These are phyloP conservation scores for Verticillium nubilum DNA, from an alignment of 2,329 filamentous ascomycete genomes.

Conservation along the genomic window DNA sequence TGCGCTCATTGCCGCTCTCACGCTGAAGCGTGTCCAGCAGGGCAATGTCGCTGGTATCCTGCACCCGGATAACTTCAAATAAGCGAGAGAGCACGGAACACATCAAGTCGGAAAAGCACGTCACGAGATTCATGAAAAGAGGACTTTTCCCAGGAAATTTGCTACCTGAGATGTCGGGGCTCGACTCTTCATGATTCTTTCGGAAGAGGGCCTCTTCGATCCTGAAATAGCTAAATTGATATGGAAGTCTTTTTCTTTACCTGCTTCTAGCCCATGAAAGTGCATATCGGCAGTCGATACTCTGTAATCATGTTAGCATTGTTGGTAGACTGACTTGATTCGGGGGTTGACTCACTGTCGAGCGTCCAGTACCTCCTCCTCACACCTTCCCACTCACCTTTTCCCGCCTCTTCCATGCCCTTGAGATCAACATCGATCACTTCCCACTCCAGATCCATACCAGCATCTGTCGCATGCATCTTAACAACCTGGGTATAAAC, in stretches of 20 bases:
- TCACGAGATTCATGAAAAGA: slow-evolving; percentile 10
- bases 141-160: not conserved
- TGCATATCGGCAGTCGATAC: slow-evolving; percentile 71
- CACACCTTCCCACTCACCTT: slow-evolving; percentile 83
- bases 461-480: slow-evolving; percentile 83
- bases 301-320: slow-evolving; percentile 29
- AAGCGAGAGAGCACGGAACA: slow-evolving; percentile 5
- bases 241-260: not conserved
- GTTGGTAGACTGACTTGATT: not conserved
- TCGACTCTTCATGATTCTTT: too few species aligned
- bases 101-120: not conserved
- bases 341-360: slow-evolving; percentile 46
- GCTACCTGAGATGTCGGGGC: not conserved
- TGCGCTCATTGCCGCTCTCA: slow-evolving; percentile 79
- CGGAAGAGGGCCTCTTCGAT: not conserved
- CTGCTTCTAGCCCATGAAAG: slow-evolving; percentile 56
- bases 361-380: slow-evolving; percentile 87
- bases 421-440: slow-evolving; percentile 67
- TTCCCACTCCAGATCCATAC: slow-evolving; percentile 84
- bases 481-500: slow-evolving; percentile 91
- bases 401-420: slow-evolving; percentile 57
- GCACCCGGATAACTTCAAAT: slow-evolving; percentile 58
- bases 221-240: not conserved
- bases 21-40: slow-evolving; percentile 56
- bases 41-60: slow-evolving; percentile 61